Conservation (phyloP, 768 basidiomycete genomes). For the Nidularia pulvinata region DNA sequence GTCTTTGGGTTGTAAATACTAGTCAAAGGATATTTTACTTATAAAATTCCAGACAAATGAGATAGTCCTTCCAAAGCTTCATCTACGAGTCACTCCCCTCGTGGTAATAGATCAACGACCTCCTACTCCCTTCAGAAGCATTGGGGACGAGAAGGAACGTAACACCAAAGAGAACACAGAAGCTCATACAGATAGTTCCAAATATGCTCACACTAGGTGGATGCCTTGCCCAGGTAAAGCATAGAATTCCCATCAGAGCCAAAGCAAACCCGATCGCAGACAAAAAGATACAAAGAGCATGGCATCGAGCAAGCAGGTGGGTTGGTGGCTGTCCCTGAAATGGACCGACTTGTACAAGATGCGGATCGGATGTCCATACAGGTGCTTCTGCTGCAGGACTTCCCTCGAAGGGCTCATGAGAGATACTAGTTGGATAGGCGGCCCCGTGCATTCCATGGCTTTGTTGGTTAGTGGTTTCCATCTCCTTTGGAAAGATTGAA, state of each 20-base stretch:
- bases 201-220: slow-evolving; percentile 43
- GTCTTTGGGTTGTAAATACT: not conserved
- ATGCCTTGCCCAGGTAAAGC: slow-evolving; percentile 50
- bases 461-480: not conserved
- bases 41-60: not conserved
- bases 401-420: slow-evolving; percentile 5
- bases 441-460: not conserved
- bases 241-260: slow-evolving; percentile 46
- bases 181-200: slow-evolving; percentile 32
- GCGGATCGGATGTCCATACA: slow-evolving; percentile 45
- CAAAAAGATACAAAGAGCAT: slow-evolving; percentile 45
- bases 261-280: slow-evolving; percentile 48
- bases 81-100: not conserved
- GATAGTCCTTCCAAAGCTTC: not conserved
- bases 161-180: slow-evolving; percentile 21
- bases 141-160: slow-evolving; percentile 9
- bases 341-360: slow-evolving; percentile 49
- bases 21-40: not conserved
- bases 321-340: slow-evolving; percentile 37
- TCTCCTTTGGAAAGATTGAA: slow-evolving; percentile 1
- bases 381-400: slow-evolving; percentile 8
- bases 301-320: slow-evolving; percentile 47
- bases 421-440: slow-evolving; percentile 10
- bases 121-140: not conserved
- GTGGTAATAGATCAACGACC: not conserved